Evolutionary conservation across 495 filamentous ascomycete genomes (phyloP), one percentile per base, ranked within the genome.

Genomic region (Massariosphaeria phaeospora): DNA sequence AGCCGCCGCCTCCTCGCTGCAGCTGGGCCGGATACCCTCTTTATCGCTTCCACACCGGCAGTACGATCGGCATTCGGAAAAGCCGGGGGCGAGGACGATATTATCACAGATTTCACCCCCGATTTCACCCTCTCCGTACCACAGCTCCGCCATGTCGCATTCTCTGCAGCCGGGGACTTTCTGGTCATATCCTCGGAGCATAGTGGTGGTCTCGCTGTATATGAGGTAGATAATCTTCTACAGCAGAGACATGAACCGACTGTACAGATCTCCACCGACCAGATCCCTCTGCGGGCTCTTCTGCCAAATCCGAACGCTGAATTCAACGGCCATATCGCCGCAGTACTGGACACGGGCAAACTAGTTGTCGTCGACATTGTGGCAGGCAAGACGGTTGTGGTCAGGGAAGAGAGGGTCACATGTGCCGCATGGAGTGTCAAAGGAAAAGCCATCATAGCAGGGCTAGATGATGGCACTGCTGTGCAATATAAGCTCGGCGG

Each of bases 391-490:
- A 11, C 30, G 7, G 30, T 13, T 23, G 13, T 4, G 9, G 12
- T 61, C 4, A 68, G 95, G 53, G 85, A 82, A 54, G 72, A 79
- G 24, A 82, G 84, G 24, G 91, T 95, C 11, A 90, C 85, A 64
- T 91, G 85, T 66, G 80, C 90, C 1, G 82, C 86, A 34, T 99
- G 94, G 94, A 97, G 91, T 66, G 84, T 80, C 45, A 87, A 82
- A 61, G 94, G 94, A 35, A 97, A 95, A 66, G 91, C 96, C 67
- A 74, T 99, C 20, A 79, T 96, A 5, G 94, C 89, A 59, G 94
- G 94, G 25, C 77, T 94, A 59, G 83, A 76, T 15, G 81, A 96
- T 69, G 93, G 91, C 43, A 82, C 82, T 18, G 81, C 83, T 31
- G 82, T 78, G 53, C 91, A 96, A 65, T 84, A 96, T 81, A 88